Base-by-base conservation (phyloP, 2,329 filamentous ascomycete genomes). In the Beauveria asiatica region DNA sequence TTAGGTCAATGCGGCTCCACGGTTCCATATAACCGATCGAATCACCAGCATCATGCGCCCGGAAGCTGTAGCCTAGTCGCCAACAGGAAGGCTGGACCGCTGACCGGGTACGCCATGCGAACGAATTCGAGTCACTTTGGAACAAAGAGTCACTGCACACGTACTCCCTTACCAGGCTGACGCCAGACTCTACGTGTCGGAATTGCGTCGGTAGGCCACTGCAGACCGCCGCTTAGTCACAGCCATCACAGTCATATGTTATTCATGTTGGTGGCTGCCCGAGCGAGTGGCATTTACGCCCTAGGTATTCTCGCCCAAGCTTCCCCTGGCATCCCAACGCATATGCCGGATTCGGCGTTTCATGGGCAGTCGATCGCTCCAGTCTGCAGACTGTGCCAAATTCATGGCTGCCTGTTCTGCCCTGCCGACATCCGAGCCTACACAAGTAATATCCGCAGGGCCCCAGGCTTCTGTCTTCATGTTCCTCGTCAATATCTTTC, bases 51-150 rank as follows among this genome's bases (percentile, higher is more conserved):
- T 42, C 23, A 42, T 50, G 25, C 23, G 17, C 21, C 46, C 5
- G 56, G 46, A 50, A 58, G 57, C 57, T 16, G 50, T 42, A 49
- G 50, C 57, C 42, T 54, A n/a, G 17, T 60, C 21, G 30, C 42
- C 42, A 44, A 27, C 57, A 42, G 30, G 49, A 37, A 44, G 49
- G 41, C 57, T 59, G 49, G 33, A 33, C 23, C 21, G 33, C 21
- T 13, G 17, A 7, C 52, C 59, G 59, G 59, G 59, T 57, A 61
- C 59, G 16, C 27, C 59, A 61, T 57, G 59, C 59, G 59, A 57
- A 46, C 39, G 21, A 46, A 53, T 39, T 53, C 59, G 59, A 54
- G 51, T 56, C 59, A 45, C 44, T 39, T 19, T 56, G 6, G 25
- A 33, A 39, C 45, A 39, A 51, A 51, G 59, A 56, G 59, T 60